Percentiles rank a stretch among this genome's conserved stretches.
Conservation (phyloP, 208 protist species). For the Trypanosoma theileri region DNA sequence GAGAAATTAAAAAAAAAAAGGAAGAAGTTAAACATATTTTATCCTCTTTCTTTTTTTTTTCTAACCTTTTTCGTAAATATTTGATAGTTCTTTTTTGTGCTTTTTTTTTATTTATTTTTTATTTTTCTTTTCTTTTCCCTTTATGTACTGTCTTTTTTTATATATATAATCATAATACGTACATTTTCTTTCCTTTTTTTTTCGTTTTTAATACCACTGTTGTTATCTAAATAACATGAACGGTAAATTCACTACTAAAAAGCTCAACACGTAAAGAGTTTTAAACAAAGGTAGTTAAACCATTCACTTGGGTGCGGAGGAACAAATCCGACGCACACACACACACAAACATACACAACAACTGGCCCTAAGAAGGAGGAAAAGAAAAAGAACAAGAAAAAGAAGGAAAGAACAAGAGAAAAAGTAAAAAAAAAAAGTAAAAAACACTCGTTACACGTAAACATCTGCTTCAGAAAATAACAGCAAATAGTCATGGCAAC, state of each 20-base stretch:
- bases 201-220: neutral
- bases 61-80: neutral
- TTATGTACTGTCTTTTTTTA: no score
- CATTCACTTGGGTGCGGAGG: no score
- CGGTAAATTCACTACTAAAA: neutral
- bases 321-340: no score
- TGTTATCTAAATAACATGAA: neutral
- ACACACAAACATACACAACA: no score
- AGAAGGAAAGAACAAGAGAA: neutral
- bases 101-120: neutral
- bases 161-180: neutral
- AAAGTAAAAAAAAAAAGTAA: neutral
- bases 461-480: neutral
- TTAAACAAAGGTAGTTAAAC: neutral
- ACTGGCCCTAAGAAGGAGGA: no score
- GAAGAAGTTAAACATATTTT: neutral
- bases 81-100: no score
- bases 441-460: neutral
- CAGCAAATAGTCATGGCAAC: conserved; percentile 45
- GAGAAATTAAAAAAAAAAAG: neutral
- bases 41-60: neutral
- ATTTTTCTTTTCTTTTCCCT: neutral
- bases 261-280: neutral
- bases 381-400: neutral
- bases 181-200: neutral